phyloP scores from a whole-genome alignment of 768 basidiomycete species.

The Pseudohyphozyma bogoriensis region DNA sequence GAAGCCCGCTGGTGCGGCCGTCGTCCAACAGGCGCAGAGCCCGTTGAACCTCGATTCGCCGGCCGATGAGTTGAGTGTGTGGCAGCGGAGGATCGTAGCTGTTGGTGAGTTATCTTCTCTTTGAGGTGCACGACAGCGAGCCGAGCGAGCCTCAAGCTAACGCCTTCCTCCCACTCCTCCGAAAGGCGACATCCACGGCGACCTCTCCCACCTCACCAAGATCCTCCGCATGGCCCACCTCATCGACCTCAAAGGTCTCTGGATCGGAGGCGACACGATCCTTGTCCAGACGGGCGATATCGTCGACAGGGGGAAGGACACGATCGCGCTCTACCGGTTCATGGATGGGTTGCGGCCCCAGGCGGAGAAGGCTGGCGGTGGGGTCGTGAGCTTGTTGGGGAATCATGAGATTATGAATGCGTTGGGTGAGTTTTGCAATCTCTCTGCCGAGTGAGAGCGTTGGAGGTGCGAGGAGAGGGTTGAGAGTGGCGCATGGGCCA shows the following conservation, averaged over 20 bases:
- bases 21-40: no score
- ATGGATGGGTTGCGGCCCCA: constrained; percentile 74
- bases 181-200: constrained; percentile 91
- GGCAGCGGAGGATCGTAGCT: no score
- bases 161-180: no score
- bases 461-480: background rate
- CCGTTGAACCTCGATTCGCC: no score
- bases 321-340: constrained; percentile 69
- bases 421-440: background rate
- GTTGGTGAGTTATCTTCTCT: no score
- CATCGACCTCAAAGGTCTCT: constrained; percentile 58
- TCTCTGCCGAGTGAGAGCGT: constrained; percentile 37
- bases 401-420: constrained; percentile 97
- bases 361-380: constrained; percentile 58
- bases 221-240: constrained; percentile 74
- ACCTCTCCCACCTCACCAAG: constrained; percentile 62
- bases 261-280: constrained; percentile 72
- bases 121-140: no score
- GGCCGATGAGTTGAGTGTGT: no score
- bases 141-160: no score
- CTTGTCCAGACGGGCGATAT: constrained; percentile 78
- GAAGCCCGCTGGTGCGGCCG: no score
- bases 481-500: background rate
- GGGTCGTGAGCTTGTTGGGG: constrained; percentile 66
- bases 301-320: constrained; percentile 67